A percentile compares a stretch with the other conserved stretches of the same genome.
Evolutionary conservation across 2,329 filamentous ascomycete genomes (phyloP).

Genomic region (Cladosporium cucumerinum): DNA sequence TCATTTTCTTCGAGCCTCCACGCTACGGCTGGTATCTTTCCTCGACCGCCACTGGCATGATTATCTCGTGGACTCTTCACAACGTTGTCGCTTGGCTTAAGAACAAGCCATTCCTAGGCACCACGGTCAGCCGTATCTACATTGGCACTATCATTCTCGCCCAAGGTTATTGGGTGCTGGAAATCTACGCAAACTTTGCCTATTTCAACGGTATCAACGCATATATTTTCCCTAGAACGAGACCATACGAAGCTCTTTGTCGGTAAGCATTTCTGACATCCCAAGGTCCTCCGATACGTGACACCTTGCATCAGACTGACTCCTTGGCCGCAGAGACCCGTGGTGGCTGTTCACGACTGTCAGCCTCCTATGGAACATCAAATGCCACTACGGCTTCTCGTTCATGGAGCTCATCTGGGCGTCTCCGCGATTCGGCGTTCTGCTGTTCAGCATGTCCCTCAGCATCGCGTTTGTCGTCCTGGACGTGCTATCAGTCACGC

Average conservation of each 20-base stretch:
- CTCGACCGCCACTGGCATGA: neutral
- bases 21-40: constrained; percentile 4
- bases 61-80: neutral
- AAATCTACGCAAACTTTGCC: neutral
- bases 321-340: neutral
- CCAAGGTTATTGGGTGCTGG: neutral
- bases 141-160: neutral
- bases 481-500: neutral
- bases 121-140: constrained; percentile 40
- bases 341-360: constrained; percentile 8
- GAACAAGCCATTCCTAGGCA: constrained; percentile 56
- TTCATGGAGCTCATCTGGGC: constrained; percentile 3
- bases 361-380: constrained; percentile 5
- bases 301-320: neutral
- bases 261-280: constrained; percentile 28
- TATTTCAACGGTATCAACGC: constrained; percentile 4
- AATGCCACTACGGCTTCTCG: neutral
- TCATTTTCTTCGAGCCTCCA: neutral
- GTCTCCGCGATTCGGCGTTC: neutral
- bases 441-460: constrained; percentile 3
- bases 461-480: neutral
- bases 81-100: constrained; percentile 37
- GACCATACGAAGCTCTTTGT: constrained; percentile 56
- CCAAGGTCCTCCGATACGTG: neutral
- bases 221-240: constrained; percentile 35